phyloP scores from a whole-genome alignment of 176 grass and related monocot genomes.

The Coix lacrymajobi region DNA sequence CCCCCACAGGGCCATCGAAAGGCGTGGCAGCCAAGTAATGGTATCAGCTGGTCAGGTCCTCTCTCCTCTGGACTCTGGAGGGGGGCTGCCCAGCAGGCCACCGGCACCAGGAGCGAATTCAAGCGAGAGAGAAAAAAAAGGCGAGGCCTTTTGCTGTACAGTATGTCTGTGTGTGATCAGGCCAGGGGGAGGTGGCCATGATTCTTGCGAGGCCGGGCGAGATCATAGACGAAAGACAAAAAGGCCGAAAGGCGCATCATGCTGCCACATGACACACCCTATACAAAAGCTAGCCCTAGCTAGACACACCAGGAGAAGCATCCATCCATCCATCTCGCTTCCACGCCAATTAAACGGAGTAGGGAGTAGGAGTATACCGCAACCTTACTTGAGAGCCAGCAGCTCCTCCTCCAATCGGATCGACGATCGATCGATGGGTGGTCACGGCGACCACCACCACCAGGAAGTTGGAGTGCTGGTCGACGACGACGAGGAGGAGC shows the following conservation, averaged over 20 bases:
- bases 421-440: conserved; percentile 38
- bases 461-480: conserved; percentile 33
- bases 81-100: too few relatives aligned
- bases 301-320: conserved; percentile 39
- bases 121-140: conserved; percentile 24
- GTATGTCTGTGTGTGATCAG: conserved; percentile 12
- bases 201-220: conserved; percentile 56
- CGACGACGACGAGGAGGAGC: conserved; percentile 41
- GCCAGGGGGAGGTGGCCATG: conserved; percentile 39
- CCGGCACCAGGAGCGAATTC: not conserved
- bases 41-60: conserved; percentile 36
- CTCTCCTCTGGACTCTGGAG: too few relatives aligned
- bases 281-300: conserved; percentile 68
- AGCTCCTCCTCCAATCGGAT: not conserved
- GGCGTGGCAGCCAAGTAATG: conserved; percentile 92
- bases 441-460: conserved; percentile 23
- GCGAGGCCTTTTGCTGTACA: conserved; percentile 27
- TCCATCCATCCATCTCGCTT: conserved; percentile 31
- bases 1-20: conserved; percentile 62
- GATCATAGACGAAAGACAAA: conserved; percentile 82
- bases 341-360: conserved; percentile 10
- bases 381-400: not conserved
- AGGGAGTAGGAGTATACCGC: not conserved
- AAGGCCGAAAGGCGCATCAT: conserved; percentile 76
- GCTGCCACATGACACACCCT: conserved; percentile 56